phyloP scores from a whole-genome alignment of 2,329 filamentous ascomycete genomes.

The Epichloe typhina region DNA sequence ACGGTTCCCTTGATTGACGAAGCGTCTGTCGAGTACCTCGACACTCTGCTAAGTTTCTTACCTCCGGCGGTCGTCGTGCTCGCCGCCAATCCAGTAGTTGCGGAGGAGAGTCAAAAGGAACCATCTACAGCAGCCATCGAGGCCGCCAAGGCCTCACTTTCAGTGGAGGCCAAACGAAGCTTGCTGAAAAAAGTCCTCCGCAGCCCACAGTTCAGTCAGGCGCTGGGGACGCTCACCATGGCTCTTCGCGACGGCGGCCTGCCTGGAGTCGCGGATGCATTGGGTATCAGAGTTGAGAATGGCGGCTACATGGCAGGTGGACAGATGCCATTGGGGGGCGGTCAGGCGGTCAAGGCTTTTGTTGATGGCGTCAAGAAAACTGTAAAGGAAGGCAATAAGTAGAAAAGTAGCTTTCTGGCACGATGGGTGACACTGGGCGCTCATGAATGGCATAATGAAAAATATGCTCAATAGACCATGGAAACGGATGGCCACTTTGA shows the following conservation, averaged over 20 bases:
- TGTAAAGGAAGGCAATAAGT: constrained; percentile 43
- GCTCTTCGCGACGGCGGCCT: constrained; percentile 83
- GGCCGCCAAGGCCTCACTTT: constrained; percentile 62
- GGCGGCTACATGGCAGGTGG: constrained; percentile 70
- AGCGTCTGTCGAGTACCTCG: constrained; percentile 51
- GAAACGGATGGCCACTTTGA: too few species aligned
- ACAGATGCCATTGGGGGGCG: constrained; percentile 73
- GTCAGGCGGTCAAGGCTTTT: constrained; percentile 82
- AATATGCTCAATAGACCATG: not conserved
- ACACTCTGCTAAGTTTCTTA: constrained; percentile 64
- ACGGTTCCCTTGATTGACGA: constrained; percentile 65
- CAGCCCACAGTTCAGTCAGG: constrained; percentile 85
- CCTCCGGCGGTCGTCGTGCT: constrained; percentile 69
- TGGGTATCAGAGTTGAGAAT: constrained; percentile 69
- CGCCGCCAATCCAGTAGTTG: constrained; percentile 48
- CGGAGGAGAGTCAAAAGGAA: constrained; percentile 44
- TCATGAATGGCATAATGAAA: not conserved
- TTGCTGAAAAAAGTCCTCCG: constrained; percentile 71
- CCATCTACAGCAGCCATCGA: constrained; percentile 55
- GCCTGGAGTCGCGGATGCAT: constrained; percentile 76
- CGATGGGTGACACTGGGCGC: not conserved
- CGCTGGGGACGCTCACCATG: constrained; percentile 69
- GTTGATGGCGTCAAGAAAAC: constrained; percentile 76
- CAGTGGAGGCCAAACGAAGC: constrained; percentile 61
- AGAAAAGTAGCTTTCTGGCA: not conserved